Conservation (phyloP, 805 yeast genomes). For the Candida krabiensis region DNA sequence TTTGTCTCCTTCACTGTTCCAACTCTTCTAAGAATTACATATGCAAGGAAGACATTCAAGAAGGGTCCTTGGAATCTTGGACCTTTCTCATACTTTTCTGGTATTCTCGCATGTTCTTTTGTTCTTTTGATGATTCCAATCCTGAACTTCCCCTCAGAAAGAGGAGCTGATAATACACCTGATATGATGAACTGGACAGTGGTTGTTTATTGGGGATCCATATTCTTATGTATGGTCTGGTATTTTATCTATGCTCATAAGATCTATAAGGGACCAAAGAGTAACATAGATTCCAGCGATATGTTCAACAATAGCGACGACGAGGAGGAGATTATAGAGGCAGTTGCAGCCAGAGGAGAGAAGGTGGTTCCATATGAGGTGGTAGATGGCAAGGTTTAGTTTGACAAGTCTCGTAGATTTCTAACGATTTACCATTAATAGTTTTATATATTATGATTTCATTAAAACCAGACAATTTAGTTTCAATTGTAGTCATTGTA, state of each 20-base stretch:
- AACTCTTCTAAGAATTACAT: slow-evolving; percentile 54
- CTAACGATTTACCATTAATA: neutral
- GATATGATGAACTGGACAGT: slow-evolving; percentile 61
- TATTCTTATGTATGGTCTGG: slow-evolving; percentile 49
- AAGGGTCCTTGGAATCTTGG: slow-evolving; percentile 71
- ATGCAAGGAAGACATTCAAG: slow-evolving; percentile 48
- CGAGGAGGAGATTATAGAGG: slow-evolving; percentile 20
- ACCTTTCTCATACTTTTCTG: slow-evolving; percentile 44
- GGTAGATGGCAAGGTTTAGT: slow-evolving; percentile 1
- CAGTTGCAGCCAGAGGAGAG: slow-evolving; percentile 14
- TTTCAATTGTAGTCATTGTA: too few species aligned
- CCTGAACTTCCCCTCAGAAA: slow-evolving; percentile 53
- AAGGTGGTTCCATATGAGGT: slow-evolving; percentile 6
- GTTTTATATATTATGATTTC: too few species aligned
- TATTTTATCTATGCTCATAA: slow-evolving; percentile 52
- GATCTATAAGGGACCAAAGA: slow-evolving; percentile 61
- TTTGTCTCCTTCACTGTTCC: slow-evolving; percentile 66
- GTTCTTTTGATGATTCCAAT: slow-evolving; percentile 58
- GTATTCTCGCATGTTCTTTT: slow-evolving; percentile 46
- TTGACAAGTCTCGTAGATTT: neutral
- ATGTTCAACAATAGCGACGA: slow-evolving; percentile 30
- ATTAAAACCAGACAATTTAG: too few species aligned
- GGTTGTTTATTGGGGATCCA: slow-evolving; percentile 58
- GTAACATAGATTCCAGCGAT: slow-evolving; percentile 43
- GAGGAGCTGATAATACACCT: slow-evolving; percentile 37